phyloP scores from a whole-genome alignment of 345 rosid species.

The Populus tremula region DNA sequence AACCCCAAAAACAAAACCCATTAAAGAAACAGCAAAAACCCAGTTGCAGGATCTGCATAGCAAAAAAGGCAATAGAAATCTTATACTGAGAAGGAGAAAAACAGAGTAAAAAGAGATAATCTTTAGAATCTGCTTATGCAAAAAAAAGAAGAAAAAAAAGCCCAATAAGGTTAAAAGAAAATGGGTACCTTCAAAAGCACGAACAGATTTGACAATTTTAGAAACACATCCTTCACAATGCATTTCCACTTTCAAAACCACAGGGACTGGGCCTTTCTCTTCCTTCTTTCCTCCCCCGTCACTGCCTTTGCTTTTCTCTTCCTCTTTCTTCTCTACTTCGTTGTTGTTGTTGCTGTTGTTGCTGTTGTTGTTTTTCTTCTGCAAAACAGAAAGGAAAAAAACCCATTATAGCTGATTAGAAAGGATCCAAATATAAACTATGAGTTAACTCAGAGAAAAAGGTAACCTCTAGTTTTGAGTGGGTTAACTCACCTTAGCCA shows the following conservation, averaged over 20 bases:
- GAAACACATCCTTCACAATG: conserved; percentile 83
- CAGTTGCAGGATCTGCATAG: neutral
- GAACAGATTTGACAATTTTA: conserved; percentile 47
- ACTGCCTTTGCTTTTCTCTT: conserved; percentile 8
- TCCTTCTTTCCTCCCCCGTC: conserved; percentile 25
- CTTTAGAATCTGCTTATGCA: neutral
- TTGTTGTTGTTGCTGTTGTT: conserved; percentile 6
- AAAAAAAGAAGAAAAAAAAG: neutral
- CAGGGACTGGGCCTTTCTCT: conserved; percentile 26
- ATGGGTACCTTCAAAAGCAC: conserved; percentile 43
- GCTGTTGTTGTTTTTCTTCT: conserved; percentile 25
- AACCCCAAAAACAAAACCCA: neutral
- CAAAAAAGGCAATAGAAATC: no score
- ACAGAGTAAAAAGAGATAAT: no score
- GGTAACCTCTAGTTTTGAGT: neutral
- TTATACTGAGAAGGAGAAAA: neutral
- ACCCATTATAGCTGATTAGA: neutral
- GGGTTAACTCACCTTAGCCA: neutral
- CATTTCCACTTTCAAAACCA: conserved; percentile 70
- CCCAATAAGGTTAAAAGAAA: neutral
- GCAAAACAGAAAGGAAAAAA: neutral
- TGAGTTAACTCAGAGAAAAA: neutral
- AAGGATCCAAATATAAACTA: neutral
- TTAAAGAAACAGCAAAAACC: neutral
- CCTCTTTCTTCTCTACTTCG: neutral